Evolutionary conservation across 257 asterid species (phyloP), one percentile per base, ranked within the genome.

Genomic region (Buddleja alternifolia): DNA sequence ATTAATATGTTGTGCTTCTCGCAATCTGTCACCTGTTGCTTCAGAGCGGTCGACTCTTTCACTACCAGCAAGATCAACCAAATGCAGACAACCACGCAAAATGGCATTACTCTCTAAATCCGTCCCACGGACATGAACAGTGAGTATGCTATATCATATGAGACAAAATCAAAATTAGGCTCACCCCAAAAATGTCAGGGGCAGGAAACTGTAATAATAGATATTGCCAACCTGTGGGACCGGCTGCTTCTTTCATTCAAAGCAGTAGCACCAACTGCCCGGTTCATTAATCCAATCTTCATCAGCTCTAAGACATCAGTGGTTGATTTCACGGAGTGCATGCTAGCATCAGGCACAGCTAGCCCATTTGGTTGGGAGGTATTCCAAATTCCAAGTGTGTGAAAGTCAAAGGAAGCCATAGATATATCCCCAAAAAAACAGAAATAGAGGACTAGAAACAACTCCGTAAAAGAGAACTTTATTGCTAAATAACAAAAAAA

Each of bases 21-120:
- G 85, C 59, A 93, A 80, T 73, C 98, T 83, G 60, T 93, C 98
- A 60, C 98, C 98, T 11, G 88, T 88, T 45, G 91, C 94, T 80
- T 90, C 96, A 64, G 98, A 90, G 36, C 97, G 92, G 59, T 88
- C 95, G 2, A 93, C 95, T 77, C 98, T 87, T 81, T 93, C 98
- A 83, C 98, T 90, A 16, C 98, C 98, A 69, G 98, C 98, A 72
- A 93, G 85, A 87, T 93, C 98, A 68, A 93, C 96, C 84, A 93
- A 81, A 84, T 93, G 98, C 67, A 93, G 86, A 78, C 97, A 83
- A 51, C 98, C 98, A 10, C 93, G 96, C 58, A 88, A 78, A 68
- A 82, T 73, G 63, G 78, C 84, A 69, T 87, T 80, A 15, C 94
- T 90, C 81, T 93, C 93, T 89, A 90, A 82, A 73, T 93, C 98